Conservation (phyloP, 129 eudicot species). For the Pittosporum tobira region DNA sequence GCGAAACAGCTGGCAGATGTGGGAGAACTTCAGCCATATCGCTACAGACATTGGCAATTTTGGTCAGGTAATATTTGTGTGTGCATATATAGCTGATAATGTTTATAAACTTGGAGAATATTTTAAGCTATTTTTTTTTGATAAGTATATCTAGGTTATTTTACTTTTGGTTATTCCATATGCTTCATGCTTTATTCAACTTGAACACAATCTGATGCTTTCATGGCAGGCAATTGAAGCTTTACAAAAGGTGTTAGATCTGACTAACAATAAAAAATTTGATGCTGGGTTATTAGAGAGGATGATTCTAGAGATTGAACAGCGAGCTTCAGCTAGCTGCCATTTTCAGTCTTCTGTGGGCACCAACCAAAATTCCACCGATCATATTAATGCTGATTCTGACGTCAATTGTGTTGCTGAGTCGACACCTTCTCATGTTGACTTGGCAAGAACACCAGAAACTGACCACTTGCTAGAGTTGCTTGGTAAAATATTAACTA, state of each 20-base stretch:
- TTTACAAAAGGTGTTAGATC: conserved; percentile 49
- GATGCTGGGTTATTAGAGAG: conserved; percentile 45
- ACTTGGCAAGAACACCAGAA: conserved; percentile 31
- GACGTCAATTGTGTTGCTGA: conserved; percentile 14
- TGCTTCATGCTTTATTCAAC: background rate
- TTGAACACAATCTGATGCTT: background rate
- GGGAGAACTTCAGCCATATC: conserved; percentile 84
- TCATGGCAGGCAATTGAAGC: conserved; percentile 61
- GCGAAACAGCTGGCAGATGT: conserved; percentile 95
- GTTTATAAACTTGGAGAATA: background rate
- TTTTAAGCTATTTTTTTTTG: background rate
- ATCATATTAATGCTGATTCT: background rate
- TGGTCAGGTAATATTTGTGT: conserved; percentile 28
- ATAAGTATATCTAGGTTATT: too few species aligned
- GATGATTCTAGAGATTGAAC: conserved; percentile 53
- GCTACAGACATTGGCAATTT: conserved; percentile 75
- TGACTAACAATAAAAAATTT: conserved; percentile 47
- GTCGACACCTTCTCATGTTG: conserved; percentile 13
- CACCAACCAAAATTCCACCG: background rate
- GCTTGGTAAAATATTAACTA: conserved; percentile 61
- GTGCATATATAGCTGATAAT: background rate
- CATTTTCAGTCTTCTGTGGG: conserved; percentile 3
- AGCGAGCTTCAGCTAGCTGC: conserved; percentile 21
- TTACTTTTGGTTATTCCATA: too few species aligned
- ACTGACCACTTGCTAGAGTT: conserved; percentile 41